Conservation (phyloP, 164 flowering plant species). For the Liquidambar formosana region DNA sequence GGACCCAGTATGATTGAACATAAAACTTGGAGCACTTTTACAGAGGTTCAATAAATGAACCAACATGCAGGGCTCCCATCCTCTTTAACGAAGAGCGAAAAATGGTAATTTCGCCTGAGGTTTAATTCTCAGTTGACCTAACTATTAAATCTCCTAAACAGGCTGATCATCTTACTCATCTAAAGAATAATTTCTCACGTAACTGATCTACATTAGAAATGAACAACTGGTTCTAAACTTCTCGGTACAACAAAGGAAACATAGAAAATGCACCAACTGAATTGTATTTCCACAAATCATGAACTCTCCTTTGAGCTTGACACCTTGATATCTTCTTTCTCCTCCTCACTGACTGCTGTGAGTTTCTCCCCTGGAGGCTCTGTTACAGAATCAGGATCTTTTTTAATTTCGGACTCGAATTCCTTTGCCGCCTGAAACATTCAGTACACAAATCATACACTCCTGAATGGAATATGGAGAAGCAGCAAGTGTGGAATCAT, state of each 20-base stretch:
- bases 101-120: too few relatives aligned
- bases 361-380: constrained; percentile 43
- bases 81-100: too few relatives aligned
- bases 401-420: constrained; percentile 77
- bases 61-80: too few relatives aligned
- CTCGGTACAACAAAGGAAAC: neutral
- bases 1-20: too few relatives aligned
- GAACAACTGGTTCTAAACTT: constrained; percentile 4
- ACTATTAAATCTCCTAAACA: too few relatives aligned
- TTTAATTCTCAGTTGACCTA: too few relatives aligned
- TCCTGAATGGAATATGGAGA: too few relatives aligned
- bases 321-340: constrained; percentile 45
- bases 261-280: neutral
- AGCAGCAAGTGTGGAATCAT: too few relatives aligned
- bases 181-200: neutral
- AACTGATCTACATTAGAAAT: constrained; percentile 3
- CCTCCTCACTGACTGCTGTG: constrained; percentile 35
- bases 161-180: too few relatives aligned
- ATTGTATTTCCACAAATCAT: constrained; percentile 17
- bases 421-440: constrained; percentile 80
- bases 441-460: neutral
- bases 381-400: constrained; percentile 45
- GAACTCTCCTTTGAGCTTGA: constrained; percentile 51
- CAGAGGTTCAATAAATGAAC: too few relatives aligned
- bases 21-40: too few relatives aligned